phyloP scores from a whole-genome alignment of 2,329 filamentous ascomycete genomes.

The Hymenoscyphus repandus region DNA sequence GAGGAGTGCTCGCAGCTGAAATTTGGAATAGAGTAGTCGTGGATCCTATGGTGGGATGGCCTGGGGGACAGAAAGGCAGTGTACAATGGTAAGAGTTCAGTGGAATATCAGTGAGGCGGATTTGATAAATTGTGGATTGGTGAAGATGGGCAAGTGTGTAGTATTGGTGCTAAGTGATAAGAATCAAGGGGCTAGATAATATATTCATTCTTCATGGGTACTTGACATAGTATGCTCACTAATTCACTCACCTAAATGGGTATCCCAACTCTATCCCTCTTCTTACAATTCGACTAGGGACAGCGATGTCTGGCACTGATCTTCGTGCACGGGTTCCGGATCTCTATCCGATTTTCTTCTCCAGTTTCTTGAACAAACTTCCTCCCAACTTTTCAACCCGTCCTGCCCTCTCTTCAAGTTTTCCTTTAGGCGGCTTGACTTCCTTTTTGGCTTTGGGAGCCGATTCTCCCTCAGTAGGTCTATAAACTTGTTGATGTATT shows the following conservation, averaged over 20 bases:
- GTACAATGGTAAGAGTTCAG: too few relatives aligned
- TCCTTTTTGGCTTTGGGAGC: conserved; percentile 24
- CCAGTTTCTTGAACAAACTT: conserved; percentile 70
- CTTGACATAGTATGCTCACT: not conserved
- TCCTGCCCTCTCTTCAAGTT: conserved; percentile 60
- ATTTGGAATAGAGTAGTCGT: too few relatives aligned
- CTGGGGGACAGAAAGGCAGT: too few relatives aligned
- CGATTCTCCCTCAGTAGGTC: conserved; percentile 60
- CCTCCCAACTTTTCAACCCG: conserved; percentile 65
- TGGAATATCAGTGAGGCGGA: too few relatives aligned
- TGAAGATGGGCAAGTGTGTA: too few relatives aligned
- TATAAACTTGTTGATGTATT: conserved; percentile 65
- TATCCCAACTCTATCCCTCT: not conserved
- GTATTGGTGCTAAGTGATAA: too few relatives aligned
- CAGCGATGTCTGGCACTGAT: too few relatives aligned
- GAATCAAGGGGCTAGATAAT: too few relatives aligned
- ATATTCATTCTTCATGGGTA: not conserved
- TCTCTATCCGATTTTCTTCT: conserved; percentile 51
- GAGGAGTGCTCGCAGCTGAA: too few relatives aligned
- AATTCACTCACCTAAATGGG: too few relatives aligned
- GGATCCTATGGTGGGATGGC: too few relatives aligned
- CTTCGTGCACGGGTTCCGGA: not conserved
- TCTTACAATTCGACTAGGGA: not conserved
- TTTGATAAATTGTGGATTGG: too few relatives aligned
- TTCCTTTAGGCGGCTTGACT: conserved; percentile 45